phyloP scores from a whole-genome alignment of 495 filamentous ascomycete genomes.

The Cercophora samala region DNA sequence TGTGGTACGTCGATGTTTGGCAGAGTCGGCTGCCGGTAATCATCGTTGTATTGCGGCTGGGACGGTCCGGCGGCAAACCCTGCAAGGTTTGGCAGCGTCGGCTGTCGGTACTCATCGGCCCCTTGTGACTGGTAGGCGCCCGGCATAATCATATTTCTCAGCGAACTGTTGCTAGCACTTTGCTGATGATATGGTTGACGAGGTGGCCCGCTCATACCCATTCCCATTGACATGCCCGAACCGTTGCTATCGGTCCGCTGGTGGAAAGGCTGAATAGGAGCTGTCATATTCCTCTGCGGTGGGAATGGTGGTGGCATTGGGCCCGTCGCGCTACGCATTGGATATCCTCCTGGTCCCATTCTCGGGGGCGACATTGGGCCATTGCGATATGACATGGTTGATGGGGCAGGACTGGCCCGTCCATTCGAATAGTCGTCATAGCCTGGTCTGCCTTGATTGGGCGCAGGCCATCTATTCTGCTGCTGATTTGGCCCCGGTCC shows the following conservation, averaged over 20 bases:
- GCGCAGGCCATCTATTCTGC: conserved; percentile 8
- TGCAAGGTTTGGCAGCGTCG: background rate
- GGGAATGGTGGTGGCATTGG: conserved; percentile 34
- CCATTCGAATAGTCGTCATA: conserved; percentile 30
- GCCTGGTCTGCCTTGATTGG: conserved; percentile 11
- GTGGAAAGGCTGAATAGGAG: conserved; percentile 38
- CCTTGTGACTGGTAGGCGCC: background rate
- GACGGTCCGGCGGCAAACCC: background rate
- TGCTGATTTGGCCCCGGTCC: conserved; percentile 26
- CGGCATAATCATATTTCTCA: conserved; percentile 26
- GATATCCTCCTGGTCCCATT: conserved; percentile 29
- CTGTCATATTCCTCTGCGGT: conserved; percentile 51
- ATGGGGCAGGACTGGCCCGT: conserved; percentile 41
- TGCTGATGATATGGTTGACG: conserved; percentile 24
- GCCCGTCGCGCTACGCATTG: conserved; percentile 40
- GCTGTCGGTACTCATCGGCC: background rate
- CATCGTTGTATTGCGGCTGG: background rate
- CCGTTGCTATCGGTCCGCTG: conserved; percentile 23
- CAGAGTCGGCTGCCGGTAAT: background rate
- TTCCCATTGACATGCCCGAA: conserved; percentile 12
- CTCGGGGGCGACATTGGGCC: conserved; percentile 33
- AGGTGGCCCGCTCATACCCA: background rate
- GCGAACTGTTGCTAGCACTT: conserved; percentile 30
- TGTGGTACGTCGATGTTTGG: background rate
- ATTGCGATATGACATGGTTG: conserved; percentile 34